phyloP scores from a whole-genome alignment of 306 rosid species.

The Chamaecrista fasciculata region DNA sequence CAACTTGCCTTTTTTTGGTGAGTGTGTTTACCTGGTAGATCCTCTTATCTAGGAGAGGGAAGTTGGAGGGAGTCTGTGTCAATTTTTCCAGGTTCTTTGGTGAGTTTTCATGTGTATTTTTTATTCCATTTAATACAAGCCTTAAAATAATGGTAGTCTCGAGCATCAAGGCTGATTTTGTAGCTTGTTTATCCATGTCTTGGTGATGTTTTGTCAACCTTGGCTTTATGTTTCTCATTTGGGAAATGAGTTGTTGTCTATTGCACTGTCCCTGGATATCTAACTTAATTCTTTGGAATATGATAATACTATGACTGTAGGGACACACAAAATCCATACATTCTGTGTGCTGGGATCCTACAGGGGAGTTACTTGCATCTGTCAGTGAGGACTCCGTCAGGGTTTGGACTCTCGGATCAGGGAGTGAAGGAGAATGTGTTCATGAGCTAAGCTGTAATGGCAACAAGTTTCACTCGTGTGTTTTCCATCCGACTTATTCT shows the following conservation, averaged over 20 bases:
- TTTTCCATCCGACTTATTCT: conserved; percentile 84
- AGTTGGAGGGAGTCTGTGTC: background rate
- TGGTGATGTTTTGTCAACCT: background rate
- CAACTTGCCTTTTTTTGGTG: background rate
- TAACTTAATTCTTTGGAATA: conserved; percentile 29
- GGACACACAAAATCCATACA: conserved; percentile 77
- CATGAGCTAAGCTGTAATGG: conserved; percentile 92
- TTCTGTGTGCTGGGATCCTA: conserved; percentile 90
- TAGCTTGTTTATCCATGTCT: background rate
- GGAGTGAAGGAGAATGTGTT: conserved; percentile 78
- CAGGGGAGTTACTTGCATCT: conserved; percentile 90
- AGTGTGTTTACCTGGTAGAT: background rate
- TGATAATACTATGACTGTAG: conserved; percentile 46
- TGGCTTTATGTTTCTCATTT: conserved; percentile 4
- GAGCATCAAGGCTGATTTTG: background rate
- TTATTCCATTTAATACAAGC: background rate
- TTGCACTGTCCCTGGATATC: background rate
- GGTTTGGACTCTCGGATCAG: conserved; percentile 88
- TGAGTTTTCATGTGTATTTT: background rate
- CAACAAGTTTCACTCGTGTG: conserved; percentile 79
- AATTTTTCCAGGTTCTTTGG: background rate
- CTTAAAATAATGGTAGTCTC: background rate
- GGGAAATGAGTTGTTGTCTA: conserved; percentile 1
- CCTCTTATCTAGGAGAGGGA: background rate
- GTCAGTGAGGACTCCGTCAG: conserved; percentile 96